These are phyloP conservation scores for Dioscorea cayenensis DNA, from an alignment of 116 monocot genomes.

Conservation along the genomic window DNA sequence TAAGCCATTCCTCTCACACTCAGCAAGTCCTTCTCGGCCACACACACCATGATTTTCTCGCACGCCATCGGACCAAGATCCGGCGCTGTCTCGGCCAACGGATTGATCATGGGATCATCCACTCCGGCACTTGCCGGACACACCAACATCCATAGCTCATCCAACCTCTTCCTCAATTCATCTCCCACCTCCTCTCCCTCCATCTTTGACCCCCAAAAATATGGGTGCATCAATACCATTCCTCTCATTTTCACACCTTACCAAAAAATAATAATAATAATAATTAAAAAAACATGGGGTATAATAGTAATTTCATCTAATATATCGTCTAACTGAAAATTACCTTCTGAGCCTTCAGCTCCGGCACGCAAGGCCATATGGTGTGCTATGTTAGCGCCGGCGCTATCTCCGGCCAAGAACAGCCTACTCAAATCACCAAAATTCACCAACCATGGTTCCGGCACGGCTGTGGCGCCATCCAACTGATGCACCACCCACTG, in stretches of 20 bases:
- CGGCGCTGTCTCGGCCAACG: not conserved
- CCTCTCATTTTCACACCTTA: too few relatives aligned
- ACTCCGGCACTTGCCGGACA: not conserved
- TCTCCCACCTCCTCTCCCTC: not conserved
- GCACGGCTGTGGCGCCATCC: not conserved
- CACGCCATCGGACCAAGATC: not conserved
- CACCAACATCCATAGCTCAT: not conserved
- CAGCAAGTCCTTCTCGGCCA: constrained; percentile 2
- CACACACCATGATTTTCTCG: not conserved
- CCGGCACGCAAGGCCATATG: not conserved
- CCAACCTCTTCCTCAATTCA: not conserved
- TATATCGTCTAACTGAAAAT: too few relatives aligned
- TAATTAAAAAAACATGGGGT: too few relatives aligned
- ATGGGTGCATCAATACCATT: too few relatives aligned
- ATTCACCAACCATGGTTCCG: not conserved
- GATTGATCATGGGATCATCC: constrained; percentile 4
- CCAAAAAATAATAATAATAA: too few relatives aligned
- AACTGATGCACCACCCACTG: not conserved
- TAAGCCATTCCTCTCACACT: not conserved
- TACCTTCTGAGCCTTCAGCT: not conserved
- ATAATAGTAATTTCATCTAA: too few relatives aligned
- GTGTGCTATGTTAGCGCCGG: constrained; percentile 1
- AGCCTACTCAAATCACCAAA: not conserved
- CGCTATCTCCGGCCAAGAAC: not conserved
- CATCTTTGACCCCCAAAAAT: too few relatives aligned